A percentile compares a stretch with the other conserved stretches of the same genome.
Conservation (phyloP, 2,329 filamentous ascomycete genomes). For the Sporothrix luriei region DNA sequence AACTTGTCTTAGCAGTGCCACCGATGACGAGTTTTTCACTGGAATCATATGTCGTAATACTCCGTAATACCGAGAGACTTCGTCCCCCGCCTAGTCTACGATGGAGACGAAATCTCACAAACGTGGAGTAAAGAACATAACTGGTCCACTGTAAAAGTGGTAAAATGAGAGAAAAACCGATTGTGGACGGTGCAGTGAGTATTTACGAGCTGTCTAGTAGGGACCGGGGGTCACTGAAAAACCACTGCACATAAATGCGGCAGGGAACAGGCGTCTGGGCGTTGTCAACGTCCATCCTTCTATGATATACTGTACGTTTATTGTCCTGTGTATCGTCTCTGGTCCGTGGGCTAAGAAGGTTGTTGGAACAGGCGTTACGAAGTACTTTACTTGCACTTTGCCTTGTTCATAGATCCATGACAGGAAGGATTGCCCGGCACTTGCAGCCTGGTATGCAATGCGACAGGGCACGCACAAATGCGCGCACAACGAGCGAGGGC, state of each 20-base stretch:
- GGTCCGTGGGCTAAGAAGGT: neutral
- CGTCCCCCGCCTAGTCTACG: too few relatives aligned
- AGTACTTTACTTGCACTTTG: slow-evolving; percentile 3
- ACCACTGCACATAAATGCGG: neutral
- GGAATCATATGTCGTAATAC: too few relatives aligned
- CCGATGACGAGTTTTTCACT: too few relatives aligned
- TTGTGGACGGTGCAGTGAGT: neutral
- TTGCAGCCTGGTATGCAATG: neutral
- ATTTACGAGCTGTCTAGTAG: neutral
- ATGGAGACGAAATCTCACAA: slow-evolving; percentile 12
- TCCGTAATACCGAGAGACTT: too few relatives aligned
- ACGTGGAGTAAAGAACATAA: neutral
- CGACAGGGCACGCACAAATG: slow-evolving; percentile 3
- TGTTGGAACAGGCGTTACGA: too few relatives aligned
- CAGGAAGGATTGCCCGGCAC: neutral
- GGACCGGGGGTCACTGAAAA: neutral
- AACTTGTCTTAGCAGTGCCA: too few relatives aligned
- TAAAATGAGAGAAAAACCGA: slow-evolving; percentile 17
- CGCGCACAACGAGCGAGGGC: neutral
- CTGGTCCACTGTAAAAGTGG: neutral
- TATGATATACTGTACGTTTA: too few relatives aligned
- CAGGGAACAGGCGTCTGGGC: too few relatives aligned
- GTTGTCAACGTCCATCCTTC: too few relatives aligned
- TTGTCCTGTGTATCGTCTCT: too few relatives aligned
- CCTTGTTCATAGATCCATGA: neutral